Conservation (phyloP, 441 rosid genomes). For the Adansonia madagascariensis region DNA sequence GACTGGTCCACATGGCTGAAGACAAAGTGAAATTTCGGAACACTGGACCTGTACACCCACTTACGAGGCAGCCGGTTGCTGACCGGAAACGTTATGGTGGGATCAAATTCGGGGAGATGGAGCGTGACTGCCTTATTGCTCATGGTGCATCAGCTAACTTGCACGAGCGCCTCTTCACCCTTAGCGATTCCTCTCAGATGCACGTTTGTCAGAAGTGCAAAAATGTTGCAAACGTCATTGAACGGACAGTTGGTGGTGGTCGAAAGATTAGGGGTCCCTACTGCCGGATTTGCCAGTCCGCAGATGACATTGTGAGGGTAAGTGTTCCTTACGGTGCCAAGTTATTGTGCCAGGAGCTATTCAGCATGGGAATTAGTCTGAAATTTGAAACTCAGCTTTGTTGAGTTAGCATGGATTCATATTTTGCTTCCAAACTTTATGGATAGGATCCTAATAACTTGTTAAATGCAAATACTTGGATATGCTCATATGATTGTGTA, state of each 20-base stretch:
- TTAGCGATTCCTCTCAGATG: constrained; percentile 79
- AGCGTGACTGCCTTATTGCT: constrained; percentile 86
- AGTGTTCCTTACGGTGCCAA: constrained; percentile 89
- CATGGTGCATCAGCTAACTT: constrained; percentile 84
- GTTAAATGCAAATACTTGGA: not conserved
- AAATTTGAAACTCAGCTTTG: constrained; percentile 68
- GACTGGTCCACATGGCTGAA: constrained; percentile 86
- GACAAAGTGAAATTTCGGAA: constrained; percentile 91
- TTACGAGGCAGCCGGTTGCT: constrained; percentile 85
- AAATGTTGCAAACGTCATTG: constrained; percentile 67
- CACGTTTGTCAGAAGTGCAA: constrained; percentile 69
- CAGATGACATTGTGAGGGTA: constrained; percentile 65
- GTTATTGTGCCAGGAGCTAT: constrained; percentile 76
- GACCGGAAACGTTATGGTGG: constrained; percentile 89
- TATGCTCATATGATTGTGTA: not conserved
- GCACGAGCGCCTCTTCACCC: constrained; percentile 79
- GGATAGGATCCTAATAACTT: not conserved
- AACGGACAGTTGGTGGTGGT: constrained; percentile 54
- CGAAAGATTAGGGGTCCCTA: constrained; percentile 75
- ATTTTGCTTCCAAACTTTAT: constrained; percentile 23
- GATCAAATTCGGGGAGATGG: constrained; percentile 93
- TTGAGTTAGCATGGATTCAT: constrained; percentile 29
- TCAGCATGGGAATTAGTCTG: constrained; percentile 81
- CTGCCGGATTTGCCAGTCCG: constrained; percentile 62
- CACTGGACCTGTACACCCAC: constrained; percentile 94